Conservation (phyloP, 495 filamentous ascomycete genomes). For the Neurospora sp. region DNA sequence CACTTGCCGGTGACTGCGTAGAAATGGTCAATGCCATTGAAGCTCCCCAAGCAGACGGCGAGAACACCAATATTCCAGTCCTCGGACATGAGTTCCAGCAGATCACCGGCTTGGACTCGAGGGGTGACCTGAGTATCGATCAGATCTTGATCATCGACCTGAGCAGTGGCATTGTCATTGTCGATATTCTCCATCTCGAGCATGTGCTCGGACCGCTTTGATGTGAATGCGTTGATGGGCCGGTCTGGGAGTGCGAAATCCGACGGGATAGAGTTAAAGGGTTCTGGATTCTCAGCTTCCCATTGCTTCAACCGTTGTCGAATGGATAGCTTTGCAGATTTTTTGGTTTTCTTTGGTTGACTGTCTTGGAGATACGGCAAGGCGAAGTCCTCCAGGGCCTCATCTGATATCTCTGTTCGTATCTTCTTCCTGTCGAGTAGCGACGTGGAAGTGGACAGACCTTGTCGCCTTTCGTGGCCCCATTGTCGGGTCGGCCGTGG, state of each 20-base stretch:
- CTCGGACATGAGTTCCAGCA: slow-evolving; percentile 49
- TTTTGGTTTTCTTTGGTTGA: background rate
- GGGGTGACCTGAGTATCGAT: slow-evolving; percentile 2
- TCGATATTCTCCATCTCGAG: slow-evolving; percentile 11
- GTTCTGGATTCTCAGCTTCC: slow-evolving; percentile 36
- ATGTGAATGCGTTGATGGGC: background rate
- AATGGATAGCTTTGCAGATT: slow-evolving; percentile 16
- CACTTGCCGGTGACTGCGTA: slow-evolving; percentile 66
- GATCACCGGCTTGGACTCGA: slow-evolving; percentile 57
- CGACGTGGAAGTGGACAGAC: background rate
- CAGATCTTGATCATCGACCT: slow-evolving; percentile 6
- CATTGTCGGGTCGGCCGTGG: slow-evolving; percentile 1
- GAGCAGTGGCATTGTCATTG: background rate
- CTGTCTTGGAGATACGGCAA: background rate
- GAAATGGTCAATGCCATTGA: slow-evolving; percentile 56
- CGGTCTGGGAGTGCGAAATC: background rate
- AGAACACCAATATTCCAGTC: slow-evolving; percentile 35
- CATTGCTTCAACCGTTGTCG: slow-evolving; percentile 45
- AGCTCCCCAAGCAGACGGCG: slow-evolving; percentile 59
- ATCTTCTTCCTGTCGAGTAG: background rate
- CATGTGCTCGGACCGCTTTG: background rate
- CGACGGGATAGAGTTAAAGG: background rate
- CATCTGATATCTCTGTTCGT: background rate
- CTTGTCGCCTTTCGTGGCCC: background rate
- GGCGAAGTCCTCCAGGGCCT: background rate